Conservation (phyloP, 2,329 filamentous ascomycete genomes). For the Trichoderma endophyticum region DNA sequence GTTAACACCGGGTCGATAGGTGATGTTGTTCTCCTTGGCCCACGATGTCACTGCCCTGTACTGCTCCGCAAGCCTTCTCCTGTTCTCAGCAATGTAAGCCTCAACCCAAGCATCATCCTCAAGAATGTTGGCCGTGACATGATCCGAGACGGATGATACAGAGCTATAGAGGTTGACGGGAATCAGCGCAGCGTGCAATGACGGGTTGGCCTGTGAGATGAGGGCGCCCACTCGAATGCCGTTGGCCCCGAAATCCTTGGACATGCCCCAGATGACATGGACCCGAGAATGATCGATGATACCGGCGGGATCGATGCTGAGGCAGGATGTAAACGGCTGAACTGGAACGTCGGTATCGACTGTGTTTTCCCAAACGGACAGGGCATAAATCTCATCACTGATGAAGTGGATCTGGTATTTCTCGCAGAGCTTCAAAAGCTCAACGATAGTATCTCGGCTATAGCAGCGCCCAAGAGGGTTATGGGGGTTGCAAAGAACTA, state of each 20-base stretch:
- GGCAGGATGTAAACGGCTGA: conserved; percentile 42
- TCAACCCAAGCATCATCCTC: conserved; percentile 43
- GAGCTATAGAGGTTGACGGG: conserved; percentile 42
- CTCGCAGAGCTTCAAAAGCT: conserved; percentile 44
- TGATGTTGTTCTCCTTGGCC: conserved; percentile 39
- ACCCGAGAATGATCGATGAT: conserved; percentile 47
- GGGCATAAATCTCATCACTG: conserved; percentile 48
- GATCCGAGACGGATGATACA: conserved; percentile 42
- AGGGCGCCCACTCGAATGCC: conserved; percentile 51
- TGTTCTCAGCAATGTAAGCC: conserved; percentile 43
- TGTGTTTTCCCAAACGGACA: conserved; percentile 46
- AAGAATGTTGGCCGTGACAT: conserved; percentile 39
- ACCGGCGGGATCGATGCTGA: conserved; percentile 41
- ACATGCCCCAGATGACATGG: conserved; percentile 48
- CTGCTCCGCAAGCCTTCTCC: conserved; percentile 35
- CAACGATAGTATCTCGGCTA: conserved; percentile 35
- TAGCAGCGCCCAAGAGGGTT: conserved; percentile 51
- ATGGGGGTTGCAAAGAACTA: conserved; percentile 50
- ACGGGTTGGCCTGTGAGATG: conserved; percentile 44
- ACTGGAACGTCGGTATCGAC: conserved; percentile 26
- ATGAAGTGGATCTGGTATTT: conserved; percentile 50
- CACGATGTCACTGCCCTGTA: conserved; percentile 38
- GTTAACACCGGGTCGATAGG: conserved; percentile 45
- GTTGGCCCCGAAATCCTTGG: conserved; percentile 55
- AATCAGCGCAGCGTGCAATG: conserved; percentile 38